Percentiles rank a stretch among this genome's conserved stretches.
Evolutionary conservation across 2,329 filamentous ascomycete genomes (phyloP).

Genomic region (Xylariales sp.): DNA sequence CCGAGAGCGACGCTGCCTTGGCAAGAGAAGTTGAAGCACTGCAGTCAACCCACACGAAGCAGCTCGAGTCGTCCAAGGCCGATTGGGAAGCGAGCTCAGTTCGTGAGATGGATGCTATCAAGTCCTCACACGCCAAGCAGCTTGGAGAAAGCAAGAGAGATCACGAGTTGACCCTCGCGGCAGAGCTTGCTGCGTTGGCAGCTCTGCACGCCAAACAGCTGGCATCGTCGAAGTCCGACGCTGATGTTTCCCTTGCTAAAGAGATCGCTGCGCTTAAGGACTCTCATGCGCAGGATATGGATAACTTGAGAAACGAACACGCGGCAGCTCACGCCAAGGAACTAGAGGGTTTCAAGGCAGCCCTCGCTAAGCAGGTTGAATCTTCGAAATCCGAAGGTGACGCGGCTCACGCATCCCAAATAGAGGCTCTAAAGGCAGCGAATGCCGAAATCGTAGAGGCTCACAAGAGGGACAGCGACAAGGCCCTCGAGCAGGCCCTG

Average conservation of each 20-base stretch:
- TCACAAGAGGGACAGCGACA: slow-evolving; percentile 16
- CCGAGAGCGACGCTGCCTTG: slow-evolving; percentile 18
- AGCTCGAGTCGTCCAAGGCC: slow-evolving; percentile 20
- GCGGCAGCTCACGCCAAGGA: slow-evolving; percentile 24
- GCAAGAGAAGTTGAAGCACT: slow-evolving; percentile 18
- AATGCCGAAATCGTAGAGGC: slow-evolving; percentile 7
- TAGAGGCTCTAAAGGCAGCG: slow-evolving; percentile 16
- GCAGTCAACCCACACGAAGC: slow-evolving; percentile 17
- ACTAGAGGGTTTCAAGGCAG: slow-evolving; percentile 6
- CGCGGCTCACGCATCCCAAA: slow-evolving; percentile 4
- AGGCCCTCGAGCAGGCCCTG: slow-evolving; percentile 2
- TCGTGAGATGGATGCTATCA: slow-evolving; percentile 19
- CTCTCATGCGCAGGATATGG: slow-evolving; percentile 22
- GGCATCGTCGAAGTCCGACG: slow-evolving; percentile 25
- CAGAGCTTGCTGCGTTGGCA: slow-evolving; percentile 25
- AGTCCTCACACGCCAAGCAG: slow-evolving; percentile 21
- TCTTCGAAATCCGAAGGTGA: slow-evolving; percentile 22
- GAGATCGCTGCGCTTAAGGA: slow-evolving; percentile 23
- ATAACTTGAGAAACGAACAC: slow-evolving; percentile 24
- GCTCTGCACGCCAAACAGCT: slow-evolving; percentile 25
- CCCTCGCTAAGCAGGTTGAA: slow-evolving; percentile 25
- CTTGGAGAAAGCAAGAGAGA: slow-evolving; percentile 21
- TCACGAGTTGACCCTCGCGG: slow-evolving; percentile 22
- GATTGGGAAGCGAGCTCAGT: slow-evolving; percentile 16
- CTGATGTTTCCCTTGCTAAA: slow-evolving; percentile 13